Evolutionary conservation across 2,329 filamentous ascomycete genomes (phyloP).

Genomic region (Penicillium sp.): DNA sequence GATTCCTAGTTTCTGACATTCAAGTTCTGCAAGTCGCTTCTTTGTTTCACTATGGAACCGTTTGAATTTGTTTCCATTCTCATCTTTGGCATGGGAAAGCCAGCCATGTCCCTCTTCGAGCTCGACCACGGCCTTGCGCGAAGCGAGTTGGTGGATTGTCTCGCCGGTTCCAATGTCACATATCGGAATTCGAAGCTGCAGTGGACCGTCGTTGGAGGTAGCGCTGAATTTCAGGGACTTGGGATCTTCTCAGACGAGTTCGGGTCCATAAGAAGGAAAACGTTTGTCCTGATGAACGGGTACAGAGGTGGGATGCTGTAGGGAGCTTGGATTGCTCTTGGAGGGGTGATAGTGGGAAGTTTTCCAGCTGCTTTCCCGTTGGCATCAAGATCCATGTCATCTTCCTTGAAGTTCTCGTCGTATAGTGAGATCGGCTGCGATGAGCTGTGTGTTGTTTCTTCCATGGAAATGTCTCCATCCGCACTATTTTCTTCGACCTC

Average conservation of each 20-base stretch:
- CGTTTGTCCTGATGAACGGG: constrained; percentile 62
- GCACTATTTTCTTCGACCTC: background rate
- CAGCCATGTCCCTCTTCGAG: constrained; percentile 70
- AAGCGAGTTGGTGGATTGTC: constrained; percentile 68
- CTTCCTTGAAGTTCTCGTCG: constrained; percentile 48
- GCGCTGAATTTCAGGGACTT: constrained; percentile 59
- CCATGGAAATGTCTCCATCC: constrained; percentile 14
- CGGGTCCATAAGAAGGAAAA: constrained; percentile 64
- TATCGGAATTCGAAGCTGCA: constrained; percentile 65
- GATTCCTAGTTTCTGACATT: constrained; percentile 64
- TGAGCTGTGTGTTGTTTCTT: constrained; percentile 2
- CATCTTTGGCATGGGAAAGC: constrained; percentile 53
- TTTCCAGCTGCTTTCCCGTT: constrained; percentile 40
- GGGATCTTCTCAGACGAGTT: constrained; percentile 45
- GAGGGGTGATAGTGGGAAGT: constrained; percentile 48
- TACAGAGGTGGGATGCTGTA: constrained; percentile 62
- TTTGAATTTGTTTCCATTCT: constrained; percentile 45
- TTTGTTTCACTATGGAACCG: constrained; percentile 52
- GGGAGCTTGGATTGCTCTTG: constrained; percentile 64
- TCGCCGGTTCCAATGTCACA: constrained; percentile 47
- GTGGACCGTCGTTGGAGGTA: constrained; percentile 55
- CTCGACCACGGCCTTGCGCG: constrained; percentile 64
- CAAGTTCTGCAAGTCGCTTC: constrained; percentile 60
- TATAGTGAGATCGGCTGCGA: constrained; percentile 60
- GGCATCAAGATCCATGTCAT: constrained; percentile 29